Evolutionary conservation across 192 early-diverging fungal species (phyloP), one percentile per base, ranked within the genome.

Genomic region (Coemansia sp.): DNA sequence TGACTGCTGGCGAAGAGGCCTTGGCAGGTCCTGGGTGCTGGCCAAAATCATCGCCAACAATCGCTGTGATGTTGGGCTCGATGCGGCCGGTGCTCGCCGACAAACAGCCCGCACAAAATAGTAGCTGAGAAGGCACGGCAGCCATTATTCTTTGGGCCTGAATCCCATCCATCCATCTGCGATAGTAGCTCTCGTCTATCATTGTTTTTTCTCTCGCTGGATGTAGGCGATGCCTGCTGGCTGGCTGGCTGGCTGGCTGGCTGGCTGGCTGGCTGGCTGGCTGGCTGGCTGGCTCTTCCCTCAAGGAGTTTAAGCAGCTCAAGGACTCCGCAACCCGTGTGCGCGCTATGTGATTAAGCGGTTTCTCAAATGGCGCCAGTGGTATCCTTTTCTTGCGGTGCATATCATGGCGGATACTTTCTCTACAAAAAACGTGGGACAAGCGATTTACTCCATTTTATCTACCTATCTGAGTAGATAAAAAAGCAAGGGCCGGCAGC

Each of bases 101-200:
- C 48, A 50, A 50, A 26, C 48, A 21, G 48, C 48, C 48, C 48
- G 48, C 48, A 26, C 48, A 50, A 11, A 50, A 50, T 50, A 50
- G 21, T 28, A 50, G 48, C 48, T 18, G 23, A 50, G 23, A n/a
- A 46, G 39, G 39, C 39, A 45, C 40, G n/a, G 13, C 16, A 10
- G 18, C n/a, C n/a, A 45, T 45, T 45, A 45, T 45, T 18, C 5
- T 45, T 45, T 45, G 43, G 18, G 43, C 18, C 43, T 2, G 43
- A 20, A 45, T 45, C n/a, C n/a, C 43, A 50, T 50, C 23, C 48
- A 50, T 11, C 20, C 45, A 48, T 48, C 48, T 26, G 48, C 23
- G 48, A 50, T 50, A 50, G 48, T 50, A 50, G 23, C 48, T 3
- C 21, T 26, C 26, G 48, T 3, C 48, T 1, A 13, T 9, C 23